These are phyloP conservation scores for Rhodosporidiobolus sp. DNA, from an alignment of 768 basidiomycete genomes.

Conservation along the genomic window DNA sequence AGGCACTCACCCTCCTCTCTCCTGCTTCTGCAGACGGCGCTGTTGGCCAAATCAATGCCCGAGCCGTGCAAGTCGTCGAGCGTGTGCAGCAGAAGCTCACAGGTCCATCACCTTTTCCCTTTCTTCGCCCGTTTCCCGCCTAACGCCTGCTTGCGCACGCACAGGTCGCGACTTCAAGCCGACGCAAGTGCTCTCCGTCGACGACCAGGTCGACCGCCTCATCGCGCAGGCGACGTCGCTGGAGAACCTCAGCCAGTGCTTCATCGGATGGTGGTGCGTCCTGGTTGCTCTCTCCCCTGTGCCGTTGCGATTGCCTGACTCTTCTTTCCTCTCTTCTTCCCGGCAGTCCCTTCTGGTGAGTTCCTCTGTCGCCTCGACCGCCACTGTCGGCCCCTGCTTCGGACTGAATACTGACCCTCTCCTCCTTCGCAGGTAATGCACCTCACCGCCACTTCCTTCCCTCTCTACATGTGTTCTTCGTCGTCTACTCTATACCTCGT, in stretches of 20 bases:
- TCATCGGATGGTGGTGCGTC: conserved; percentile 49
- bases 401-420: no score
- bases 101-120: conserved; percentile 54
- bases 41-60: conserved; percentile 81
- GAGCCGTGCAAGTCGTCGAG: conserved; percentile 85
- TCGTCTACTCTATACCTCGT: no score
- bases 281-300: no score
- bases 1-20: not conserved
- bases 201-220: conserved; percentile 82
- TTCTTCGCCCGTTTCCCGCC: not conserved
- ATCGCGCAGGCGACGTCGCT: conserved; percentile 88
- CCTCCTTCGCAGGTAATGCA: no score
- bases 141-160: no score
- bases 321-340: no score
- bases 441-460: no score
- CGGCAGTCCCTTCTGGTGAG: no score
- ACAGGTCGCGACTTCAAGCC: conserved; percentile 87
- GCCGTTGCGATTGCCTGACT: no score
- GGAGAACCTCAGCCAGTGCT: conserved; percentile 90
- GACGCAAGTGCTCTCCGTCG: conserved; percentile 67
- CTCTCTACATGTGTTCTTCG: no score
- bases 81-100: conserved; percentile 93
- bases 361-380: no score
- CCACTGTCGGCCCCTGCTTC: no score
- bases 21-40: conserved; percentile 55